A percentile compares a stretch with the other conserved stretches of the same genome.
Evolutionary conservation across 2,329 filamentous ascomycete genomes (phyloP).

Genomic region (Gaeumannomyces tritici): DNA sequence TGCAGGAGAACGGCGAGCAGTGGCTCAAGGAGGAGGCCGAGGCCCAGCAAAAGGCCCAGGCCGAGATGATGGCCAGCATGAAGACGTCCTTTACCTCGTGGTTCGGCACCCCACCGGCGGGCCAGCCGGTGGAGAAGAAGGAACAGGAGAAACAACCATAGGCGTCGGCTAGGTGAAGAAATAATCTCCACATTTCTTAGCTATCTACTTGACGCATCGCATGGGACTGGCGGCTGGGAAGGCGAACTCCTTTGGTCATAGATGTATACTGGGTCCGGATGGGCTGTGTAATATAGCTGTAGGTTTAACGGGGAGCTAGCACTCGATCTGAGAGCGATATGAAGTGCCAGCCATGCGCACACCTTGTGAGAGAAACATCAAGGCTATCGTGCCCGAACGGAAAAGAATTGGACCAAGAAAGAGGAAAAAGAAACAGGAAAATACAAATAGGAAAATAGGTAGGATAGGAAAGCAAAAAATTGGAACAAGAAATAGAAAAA

Average conservation of each 20-base stretch:
- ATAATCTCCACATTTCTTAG: neutral
- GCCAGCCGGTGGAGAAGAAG: constrained; percentile 10
- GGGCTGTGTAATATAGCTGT: neutral
- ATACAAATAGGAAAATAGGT: too few species aligned
- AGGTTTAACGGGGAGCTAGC: too few species aligned
- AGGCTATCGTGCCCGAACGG: too few species aligned
- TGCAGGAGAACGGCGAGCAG: constrained; percentile 85
- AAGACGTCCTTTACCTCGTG: constrained; percentile 63
- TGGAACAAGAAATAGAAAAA: too few species aligned
- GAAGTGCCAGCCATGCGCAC: too few species aligned
- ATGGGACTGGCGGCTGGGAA: neutral
- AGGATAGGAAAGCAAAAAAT: too few species aligned
- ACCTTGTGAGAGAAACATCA: too few species aligned
- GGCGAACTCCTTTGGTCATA: neutral
- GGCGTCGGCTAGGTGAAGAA: neutral
- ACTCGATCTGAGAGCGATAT: too few species aligned
- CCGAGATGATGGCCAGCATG: constrained; percentile 89
- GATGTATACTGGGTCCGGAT: neutral
- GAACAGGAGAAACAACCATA: constrained; percentile 6
- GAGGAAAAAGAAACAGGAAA: too few species aligned
- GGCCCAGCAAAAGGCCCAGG: constrained; percentile 78
- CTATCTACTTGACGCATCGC: neutral
- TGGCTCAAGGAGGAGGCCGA: constrained; percentile 92
- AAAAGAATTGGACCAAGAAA: too few species aligned
- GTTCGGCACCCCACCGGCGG: constrained; percentile 25